phyloP scores from a whole-genome alignment of 2,329 filamentous ascomycete genomes.

The Aspergillus texensis region DNA sequence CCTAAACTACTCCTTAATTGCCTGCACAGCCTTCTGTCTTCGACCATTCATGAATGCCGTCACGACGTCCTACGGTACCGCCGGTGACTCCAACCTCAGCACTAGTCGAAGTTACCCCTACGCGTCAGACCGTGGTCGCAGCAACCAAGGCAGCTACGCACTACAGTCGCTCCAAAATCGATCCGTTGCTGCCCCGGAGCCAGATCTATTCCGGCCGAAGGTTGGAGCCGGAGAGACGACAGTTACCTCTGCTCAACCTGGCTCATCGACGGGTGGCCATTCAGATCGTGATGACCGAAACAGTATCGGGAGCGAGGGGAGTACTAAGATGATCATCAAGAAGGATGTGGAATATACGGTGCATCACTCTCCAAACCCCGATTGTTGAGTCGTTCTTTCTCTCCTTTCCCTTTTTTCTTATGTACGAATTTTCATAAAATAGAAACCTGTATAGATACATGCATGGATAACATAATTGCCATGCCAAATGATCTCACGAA shows the following conservation, averaged over 20 bases:
- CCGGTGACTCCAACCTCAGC: conserved; percentile 16
- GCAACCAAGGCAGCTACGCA: conserved; percentile 1
- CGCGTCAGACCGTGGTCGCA: neutral
- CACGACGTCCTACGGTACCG: conserved; percentile 20
- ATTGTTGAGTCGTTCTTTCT: neutral
- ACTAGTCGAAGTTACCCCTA: conserved; percentile 5
- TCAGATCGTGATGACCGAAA: conserved; percentile 10
- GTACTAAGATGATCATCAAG: conserved; percentile 16
- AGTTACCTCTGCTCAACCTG: neutral
- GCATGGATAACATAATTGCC: neutral
- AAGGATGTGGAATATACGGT: conserved; percentile 15
- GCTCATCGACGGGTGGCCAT: neutral
- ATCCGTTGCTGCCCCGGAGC: neutral
- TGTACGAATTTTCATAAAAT: neutral
- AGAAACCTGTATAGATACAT: neutral
- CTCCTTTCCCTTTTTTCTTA: neutral
- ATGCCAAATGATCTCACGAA: neutral
- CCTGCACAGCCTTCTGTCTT: conserved; percentile 27
- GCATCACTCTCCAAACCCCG: neutral
- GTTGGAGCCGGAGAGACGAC: neutral
- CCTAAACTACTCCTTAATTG: conserved; percentile 24
- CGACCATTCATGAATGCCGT: conserved; percentile 26
- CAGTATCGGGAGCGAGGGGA: conserved; percentile 10
- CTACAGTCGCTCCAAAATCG: neutral
- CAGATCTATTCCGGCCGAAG: neutral